Evolutionary conservation across 176 grass and related monocot genomes (phyloP).

Genomic region (Oryza coarctata): DNA sequence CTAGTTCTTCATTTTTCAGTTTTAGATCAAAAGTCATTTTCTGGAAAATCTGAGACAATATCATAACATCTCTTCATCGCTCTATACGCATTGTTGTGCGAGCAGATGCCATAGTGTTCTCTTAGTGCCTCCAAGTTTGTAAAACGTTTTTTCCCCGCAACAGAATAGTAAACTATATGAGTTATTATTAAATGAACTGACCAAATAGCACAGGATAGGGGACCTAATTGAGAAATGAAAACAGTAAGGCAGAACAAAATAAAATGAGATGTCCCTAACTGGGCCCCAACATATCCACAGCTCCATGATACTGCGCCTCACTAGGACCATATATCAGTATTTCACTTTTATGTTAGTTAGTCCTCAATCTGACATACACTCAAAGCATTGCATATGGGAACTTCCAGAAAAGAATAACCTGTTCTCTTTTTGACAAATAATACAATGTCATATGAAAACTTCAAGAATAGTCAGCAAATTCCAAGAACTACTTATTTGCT

Average conservation of each 20-base stretch:
- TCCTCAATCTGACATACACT: background rate
- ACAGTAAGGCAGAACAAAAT: background rate
- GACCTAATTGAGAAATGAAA: constrained; percentile 6
- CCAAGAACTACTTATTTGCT: background rate
- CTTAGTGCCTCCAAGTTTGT: constrained; percentile 35
- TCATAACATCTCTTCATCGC: constrained; percentile 71
- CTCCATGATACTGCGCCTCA: background rate
- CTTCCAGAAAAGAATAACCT: background rate
- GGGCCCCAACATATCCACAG: background rate
- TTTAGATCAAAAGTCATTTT: constrained; percentile 60
- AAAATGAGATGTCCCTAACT: background rate
- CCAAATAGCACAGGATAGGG: background rate
- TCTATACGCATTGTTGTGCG: constrained; percentile 47
- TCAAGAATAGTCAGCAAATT: background rate
- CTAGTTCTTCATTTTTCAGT: constrained; percentile 41
- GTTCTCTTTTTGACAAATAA: background rate
- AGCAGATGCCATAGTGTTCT: constrained; percentile 40
- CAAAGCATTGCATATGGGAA: background rate
- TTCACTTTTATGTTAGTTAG: background rate
- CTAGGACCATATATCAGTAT: background rate
- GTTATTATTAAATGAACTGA: constrained; percentile 21
- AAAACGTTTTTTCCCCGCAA: constrained; percentile 41
- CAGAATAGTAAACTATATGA: constrained; percentile 24
- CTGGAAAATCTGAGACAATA: constrained; percentile 52
- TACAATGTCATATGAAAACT: background rate